Evolutionary conservation across 352 stramenopile genomes (phyloP), one percentile per base, ranked within the genome.

Genomic region (Peronospora belbahrii): DNA sequence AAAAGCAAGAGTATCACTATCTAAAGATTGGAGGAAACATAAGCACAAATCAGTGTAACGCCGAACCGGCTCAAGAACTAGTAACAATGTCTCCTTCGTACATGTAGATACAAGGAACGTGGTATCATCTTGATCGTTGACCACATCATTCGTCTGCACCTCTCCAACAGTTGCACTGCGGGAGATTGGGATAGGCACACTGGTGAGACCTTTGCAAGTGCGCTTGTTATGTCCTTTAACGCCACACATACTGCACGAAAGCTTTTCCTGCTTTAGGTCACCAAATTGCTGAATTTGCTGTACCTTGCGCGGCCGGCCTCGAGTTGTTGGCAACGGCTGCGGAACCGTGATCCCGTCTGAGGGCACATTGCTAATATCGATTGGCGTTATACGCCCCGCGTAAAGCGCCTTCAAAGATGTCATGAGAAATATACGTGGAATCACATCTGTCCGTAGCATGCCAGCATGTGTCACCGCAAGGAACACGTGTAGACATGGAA

Each of bases 191-290:
- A 43, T 20, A 39, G 48, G 10, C n/a, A 47, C 37, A 24, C 4
- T 30, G 17, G 23, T 32, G 14, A 78, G 23, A 13, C 72, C 69
- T 46, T 88, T 90, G 65, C 78, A 90, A 25, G 78, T 90, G 14
- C 78, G 68, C 45, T 90, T 90, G 62, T 90, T 90, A 67, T 90
- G 78, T 7, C 78, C 78, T 61, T 88, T 87, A 24, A 90, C 64
- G 33, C 78, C 75, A 38, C 78, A 90, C 10, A 90, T 59, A 55
- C 78, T 88, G 59, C 78, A 90, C 6, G 71, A 67, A 6, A 90
- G 67, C 41, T 85, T 86, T 33, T 87, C 75, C 42, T 82, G 69
- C 48, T 85, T 87, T 5, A 55, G 42, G 28, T 85, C 71, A 0
- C 62, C 67, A 28, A 85, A 80, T 50, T 87, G 75, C 47, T 87